Base-by-base conservation (phyloP, 306 rosid genomes). In the Casuarina equisetifolia region DNA sequence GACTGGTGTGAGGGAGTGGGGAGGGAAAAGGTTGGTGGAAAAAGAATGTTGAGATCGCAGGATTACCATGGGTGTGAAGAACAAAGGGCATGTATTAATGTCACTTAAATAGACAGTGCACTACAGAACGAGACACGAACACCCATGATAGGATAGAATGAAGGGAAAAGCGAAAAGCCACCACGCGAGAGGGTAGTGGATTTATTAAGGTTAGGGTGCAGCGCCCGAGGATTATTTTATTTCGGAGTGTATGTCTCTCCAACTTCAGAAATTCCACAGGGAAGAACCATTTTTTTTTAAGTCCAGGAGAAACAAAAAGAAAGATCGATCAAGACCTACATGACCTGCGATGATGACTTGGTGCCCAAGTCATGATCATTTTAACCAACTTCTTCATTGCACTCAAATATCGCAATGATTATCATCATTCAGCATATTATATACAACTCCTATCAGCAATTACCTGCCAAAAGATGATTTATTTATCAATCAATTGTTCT, bases 111-210 rank as follows among this genome's bases (percentile, higher is more conserved):
- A 5, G 2, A 70, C 32, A 67, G 55, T 6, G 46, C 46, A 64
- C 58, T 74, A 58, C 9, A 69, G 70, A 46, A 61, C 32, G 76
- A 55, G 74, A 35, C 11, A 25, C 54, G 48, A 45, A 71, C 68
- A 73, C 62, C 74, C 67, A 78, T 58, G 77, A 62, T 7, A 69
- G n/a, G 77, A 62, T 7, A 69, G n/a, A 69, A 80, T 73, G 85
- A 69, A 80, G 83, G 38, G 9, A 19, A 55, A 9, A 19, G 4
- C 36, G 8, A 17, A 52, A 52, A 3, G 61, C 61, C 61, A n/a
- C 61, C 3, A 7, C 40, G 70, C 61, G 32, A 40, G 75, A 68
- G 69, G 70, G 19, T 75, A 58, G 48, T 59, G 68, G 61, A 72
- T 43, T 63, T 66, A 70, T 63, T 66, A 74, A 68, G 74, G 19